Percentiles rank a stretch among this genome's conserved stretches.
These are phyloP conservation scores for Aureobasidium mangrovei DNA, from an alignment of 2,329 filamentous ascomycete species.

Conservation along the genomic window DNA sequence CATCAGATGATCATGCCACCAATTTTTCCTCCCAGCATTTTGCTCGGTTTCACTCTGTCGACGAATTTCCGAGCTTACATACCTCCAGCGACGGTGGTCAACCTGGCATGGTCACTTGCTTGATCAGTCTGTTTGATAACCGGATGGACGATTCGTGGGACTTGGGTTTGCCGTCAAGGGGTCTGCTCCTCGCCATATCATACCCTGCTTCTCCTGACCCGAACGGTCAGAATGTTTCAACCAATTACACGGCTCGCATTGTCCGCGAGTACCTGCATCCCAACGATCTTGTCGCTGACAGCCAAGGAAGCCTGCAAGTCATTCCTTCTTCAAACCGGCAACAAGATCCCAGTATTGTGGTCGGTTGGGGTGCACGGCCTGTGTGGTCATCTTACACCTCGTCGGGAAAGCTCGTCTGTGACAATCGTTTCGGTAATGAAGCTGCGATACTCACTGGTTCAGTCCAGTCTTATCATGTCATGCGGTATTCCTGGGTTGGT, in stretches of 20 bases:
- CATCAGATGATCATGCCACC: conserved; percentile 19
- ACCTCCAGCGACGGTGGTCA: conserved; percentile 1
- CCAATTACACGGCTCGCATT: conserved; percentile 23
- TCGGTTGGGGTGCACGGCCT: conserved; percentile 49
- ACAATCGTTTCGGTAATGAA: conserved; percentile 34
- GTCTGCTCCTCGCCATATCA: conserved; percentile 24
- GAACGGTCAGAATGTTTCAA: neutral
- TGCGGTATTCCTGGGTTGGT: conserved; percentile 26
- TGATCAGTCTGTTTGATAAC: conserved; percentile 44
- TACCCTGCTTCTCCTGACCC: conserved; percentile 18
- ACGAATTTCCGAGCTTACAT: conserved; percentile 28
- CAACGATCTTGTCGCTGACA: conserved; percentile 18
- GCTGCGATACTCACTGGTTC: conserved; percentile 23
- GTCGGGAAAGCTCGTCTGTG: conserved; percentile 34
- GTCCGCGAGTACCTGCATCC: conserved; percentile 24
- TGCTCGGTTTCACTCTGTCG: conserved; percentile 36
- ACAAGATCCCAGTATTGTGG: conserved; percentile 21
- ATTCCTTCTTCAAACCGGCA: conserved; percentile 9
- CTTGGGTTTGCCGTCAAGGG: conserved; percentile 19
- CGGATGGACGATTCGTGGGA: conserved; percentile 17
- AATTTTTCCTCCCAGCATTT: conserved; percentile 44
- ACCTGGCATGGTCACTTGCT: conserved; percentile 24
- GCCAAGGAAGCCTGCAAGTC: conserved; percentile 22
- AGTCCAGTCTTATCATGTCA: conserved; percentile 31
- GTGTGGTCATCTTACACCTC: conserved; percentile 40